Evolutionary conservation across 768 basidiomycete genomes (phyloP).

Genomic region (Epithele typhae): DNA sequence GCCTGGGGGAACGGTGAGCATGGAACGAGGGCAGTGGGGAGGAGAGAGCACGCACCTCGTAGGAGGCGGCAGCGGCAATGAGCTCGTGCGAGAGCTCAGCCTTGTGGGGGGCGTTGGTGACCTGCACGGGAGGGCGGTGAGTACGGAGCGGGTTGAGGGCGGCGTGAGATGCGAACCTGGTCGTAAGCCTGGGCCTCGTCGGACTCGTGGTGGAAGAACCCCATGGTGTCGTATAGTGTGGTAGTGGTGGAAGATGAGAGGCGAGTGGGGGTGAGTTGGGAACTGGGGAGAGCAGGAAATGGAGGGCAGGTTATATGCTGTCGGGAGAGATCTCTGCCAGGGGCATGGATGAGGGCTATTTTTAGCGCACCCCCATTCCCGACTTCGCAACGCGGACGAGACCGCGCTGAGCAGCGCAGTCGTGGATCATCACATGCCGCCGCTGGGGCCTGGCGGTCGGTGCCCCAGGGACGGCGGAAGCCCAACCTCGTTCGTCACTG

Average conservation of each 20-base stretch:
- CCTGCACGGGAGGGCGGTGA: slow-evolving; percentile 27
- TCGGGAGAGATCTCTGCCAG: not conserved
- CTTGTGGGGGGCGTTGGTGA: slow-evolving; percentile 47
- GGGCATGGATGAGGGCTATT: no score
- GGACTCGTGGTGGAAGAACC: slow-evolving; percentile 39
- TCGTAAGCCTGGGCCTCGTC: slow-evolving; percentile 39
- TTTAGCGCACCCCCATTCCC: slow-evolving; percentile 12
- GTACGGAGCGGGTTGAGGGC: not conserved
- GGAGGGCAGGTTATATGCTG: slow-evolving; percentile 14
- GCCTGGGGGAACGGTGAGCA: slow-evolving; percentile 36
- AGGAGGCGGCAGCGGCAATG: slow-evolving; percentile 63
- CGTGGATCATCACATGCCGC: slow-evolving; percentile 12
- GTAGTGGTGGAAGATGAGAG: slow-evolving; percentile 17
- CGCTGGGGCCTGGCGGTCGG: slow-evolving; percentile 2
- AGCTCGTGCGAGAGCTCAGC: slow-evolving; percentile 61
- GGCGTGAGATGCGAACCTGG: slow-evolving; percentile 25
- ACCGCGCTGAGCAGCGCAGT: not conserved
- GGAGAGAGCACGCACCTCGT: slow-evolving; percentile 38
- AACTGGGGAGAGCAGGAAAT: slow-evolving; percentile 5
- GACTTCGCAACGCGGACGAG: slow-evolving; percentile 1
- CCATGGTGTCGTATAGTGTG: slow-evolving; percentile 30
- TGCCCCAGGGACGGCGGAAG: not conserved
- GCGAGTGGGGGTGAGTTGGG: slow-evolving; percentile 7
- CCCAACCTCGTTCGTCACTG: not conserved
- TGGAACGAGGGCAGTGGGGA: not conserved